Base-by-base conservation (phyloP, 2,329 filamentous ascomycete species). In the Epichloe sylvatica region DNA sequence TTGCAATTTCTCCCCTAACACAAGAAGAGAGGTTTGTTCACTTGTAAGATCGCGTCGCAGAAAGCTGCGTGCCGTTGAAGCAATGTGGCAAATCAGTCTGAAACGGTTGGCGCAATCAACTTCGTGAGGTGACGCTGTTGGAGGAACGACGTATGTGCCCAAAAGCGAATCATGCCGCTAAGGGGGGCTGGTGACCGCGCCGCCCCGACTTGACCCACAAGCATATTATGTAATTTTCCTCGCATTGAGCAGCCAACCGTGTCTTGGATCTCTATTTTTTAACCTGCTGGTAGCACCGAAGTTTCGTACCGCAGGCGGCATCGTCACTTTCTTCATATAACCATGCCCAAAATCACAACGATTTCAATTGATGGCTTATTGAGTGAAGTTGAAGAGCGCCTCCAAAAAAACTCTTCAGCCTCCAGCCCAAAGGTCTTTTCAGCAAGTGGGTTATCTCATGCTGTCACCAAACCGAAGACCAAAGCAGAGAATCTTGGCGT, bases 351-450 rank as follows among this genome's bases (percentile, higher is more conserved):
- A 44, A 30, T 44, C 12, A 38, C 33, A 13, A 49, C 21, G 9
- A 34, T 8, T 8, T 12, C 9, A 19, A 38, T 49, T 6, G 30
- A 49, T 33, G 40, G 34, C 41, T 44, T 49, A 35, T 35, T 49
- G 15, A 33, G 34, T 38, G 35, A 49, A 23, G 47, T 40, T 25
- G 47, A 49, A 36, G 21, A 44, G 21, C 47, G 47, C 13, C 47
- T 49, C 15, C 33, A n/a, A 30, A 38, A 40, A n/a, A 34, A n/a
- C 6, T 6, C 19, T n/a, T 34, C 40, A 15, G 34, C 4, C 7
- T 44, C 19, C 7, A 12, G 19, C 3, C 15, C 9, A 9, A 38
- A 44, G 15, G 21, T 21, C 5, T 15, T 49, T 34, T 12, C 47
- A n/a, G n/a, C 23, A 17, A 12, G 15, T 13, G 13, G 9, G n/a